Conservation (phyloP, 371 early-diverging fungal species). For the Mucor racemosus region DNA sequence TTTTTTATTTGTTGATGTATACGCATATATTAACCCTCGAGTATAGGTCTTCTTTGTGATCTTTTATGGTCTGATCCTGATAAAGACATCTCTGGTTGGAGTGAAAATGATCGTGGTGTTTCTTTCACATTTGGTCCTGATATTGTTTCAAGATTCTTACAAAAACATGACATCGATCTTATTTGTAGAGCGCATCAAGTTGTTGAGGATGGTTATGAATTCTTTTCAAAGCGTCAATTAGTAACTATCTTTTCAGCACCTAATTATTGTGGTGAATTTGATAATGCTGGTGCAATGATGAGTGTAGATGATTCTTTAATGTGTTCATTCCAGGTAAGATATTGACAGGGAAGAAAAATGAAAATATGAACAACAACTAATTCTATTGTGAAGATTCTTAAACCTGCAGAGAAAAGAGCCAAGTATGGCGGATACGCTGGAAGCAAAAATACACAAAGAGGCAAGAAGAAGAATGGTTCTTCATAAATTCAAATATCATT, state of each 20-base stretch:
- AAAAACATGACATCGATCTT: slow-evolving; percentile 90
- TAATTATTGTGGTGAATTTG: slow-evolving; percentile 99
- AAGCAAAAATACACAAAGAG: slow-evolving; percentile 20
- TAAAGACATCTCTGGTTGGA: slow-evolving; percentile 83
- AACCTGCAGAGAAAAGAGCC: slow-evolving; percentile 42
- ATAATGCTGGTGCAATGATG: slow-evolving; percentile 97
- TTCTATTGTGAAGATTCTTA: slow-evolving; percentile 28
- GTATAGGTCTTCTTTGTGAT: slow-evolving; percentile 78
- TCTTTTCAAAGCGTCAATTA: slow-evolving; percentile 92
- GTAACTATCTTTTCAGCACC: slow-evolving; percentile 98
- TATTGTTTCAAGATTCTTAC: slow-evolving; percentile 87
- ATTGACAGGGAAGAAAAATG: too few relatives aligned
- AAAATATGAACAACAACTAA: too few relatives aligned
- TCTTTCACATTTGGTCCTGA: slow-evolving; percentile 92
- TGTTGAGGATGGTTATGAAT: slow-evolving; percentile 99
- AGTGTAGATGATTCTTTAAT: slow-evolving; percentile 90
- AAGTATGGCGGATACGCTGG: slow-evolving; percentile 27
- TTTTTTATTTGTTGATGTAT: neutral
- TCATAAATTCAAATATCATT: slow-evolving; percentile 8
- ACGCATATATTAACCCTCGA: neutral
- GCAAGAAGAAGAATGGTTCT: slow-evolving; percentile 25
- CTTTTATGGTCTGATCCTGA: slow-evolving; percentile 93
- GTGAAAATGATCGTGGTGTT: slow-evolving; percentile 98
- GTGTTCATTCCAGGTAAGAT: slow-evolving; percentile 81
- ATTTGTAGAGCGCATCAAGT: slow-evolving; percentile 98